Conservation (phyloP, 345 rosid genomes). For the Hibiscus mutabilis region DNA sequence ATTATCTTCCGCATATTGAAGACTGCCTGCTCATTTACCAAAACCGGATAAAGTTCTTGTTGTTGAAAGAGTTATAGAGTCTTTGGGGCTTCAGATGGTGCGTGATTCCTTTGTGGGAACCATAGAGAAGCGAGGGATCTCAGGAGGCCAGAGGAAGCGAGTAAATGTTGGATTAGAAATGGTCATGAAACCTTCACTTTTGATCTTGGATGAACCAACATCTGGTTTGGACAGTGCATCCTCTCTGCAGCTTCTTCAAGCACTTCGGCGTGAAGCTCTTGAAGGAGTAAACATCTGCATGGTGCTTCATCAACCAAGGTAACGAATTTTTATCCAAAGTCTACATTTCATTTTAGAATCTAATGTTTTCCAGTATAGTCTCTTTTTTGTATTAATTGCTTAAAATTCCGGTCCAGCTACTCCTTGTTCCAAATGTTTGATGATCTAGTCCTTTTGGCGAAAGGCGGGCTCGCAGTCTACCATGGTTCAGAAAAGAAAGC, state of each 20-base stretch:
- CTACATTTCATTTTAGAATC: neutral
- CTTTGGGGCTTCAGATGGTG: conserved; percentile 78
- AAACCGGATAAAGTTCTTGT: conserved; percentile 75
- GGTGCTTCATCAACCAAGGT: conserved; percentile 99
- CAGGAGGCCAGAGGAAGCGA: conserved; percentile 95
- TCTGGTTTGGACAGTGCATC: conserved; percentile 99
- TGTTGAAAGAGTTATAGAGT: conserved; percentile 84
- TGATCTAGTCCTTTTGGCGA: conserved; percentile 81
- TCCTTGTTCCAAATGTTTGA: conserved; percentile 74
- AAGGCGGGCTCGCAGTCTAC: conserved; percentile 82
- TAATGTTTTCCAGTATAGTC: neutral
- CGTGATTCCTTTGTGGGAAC: conserved; percentile 92
- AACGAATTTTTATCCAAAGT: neutral
- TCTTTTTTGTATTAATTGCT: conserved; percentile 7
- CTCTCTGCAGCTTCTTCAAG: conserved; percentile 77
- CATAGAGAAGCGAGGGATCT: conserved; percentile 87
- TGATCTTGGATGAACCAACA: conserved; percentile 93
- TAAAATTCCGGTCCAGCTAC: conserved; percentile 56
- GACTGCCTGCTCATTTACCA: conserved; percentile 57
- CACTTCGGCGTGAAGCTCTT: conserved; percentile 85
- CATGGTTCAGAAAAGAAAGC: conserved; percentile 67
- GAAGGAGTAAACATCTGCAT: conserved; percentile 89
- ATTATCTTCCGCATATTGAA: conserved; percentile 12
- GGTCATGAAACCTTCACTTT: conserved; percentile 95
- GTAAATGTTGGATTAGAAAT: conserved; percentile 95